Evolutionary conservation across 805 yeast genomes (phyloP).

Genomic region (Candida patagonica): DNA sequence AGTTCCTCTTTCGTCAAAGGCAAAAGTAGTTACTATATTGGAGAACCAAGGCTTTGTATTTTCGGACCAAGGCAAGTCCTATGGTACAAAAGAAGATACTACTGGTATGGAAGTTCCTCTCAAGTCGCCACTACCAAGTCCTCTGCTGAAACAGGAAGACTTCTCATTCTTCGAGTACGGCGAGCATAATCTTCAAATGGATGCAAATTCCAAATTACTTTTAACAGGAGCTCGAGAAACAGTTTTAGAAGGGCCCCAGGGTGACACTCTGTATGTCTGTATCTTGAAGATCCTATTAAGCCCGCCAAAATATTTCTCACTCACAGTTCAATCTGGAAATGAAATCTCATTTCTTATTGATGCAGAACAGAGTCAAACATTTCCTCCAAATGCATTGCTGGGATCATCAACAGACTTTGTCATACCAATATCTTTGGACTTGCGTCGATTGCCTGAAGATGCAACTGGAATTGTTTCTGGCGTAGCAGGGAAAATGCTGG

Average conservation of each 20-base stretch:
- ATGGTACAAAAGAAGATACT: slow-evolving; percentile 21
- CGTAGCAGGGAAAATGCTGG: slow-evolving; percentile 42
- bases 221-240: slow-evolving; percentile 53
- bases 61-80: slow-evolving; percentile 37
- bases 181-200: slow-evolving; percentile 38
- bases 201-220: slow-evolving; percentile 33
- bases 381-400: slow-evolving; percentile 44
- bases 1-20: slow-evolving; percentile 40
- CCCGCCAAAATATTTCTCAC: slow-evolving; percentile 23
- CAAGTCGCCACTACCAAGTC: slow-evolving; percentile 1
- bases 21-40: slow-evolving; percentile 38
- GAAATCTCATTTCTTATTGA: slow-evolving; percentile 26
- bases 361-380: slow-evolving; percentile 13
- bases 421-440: slow-evolving; percentile 48
- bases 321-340: slow-evolving; percentile 22
- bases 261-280: slow-evolving; percentile 22
- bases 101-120: not conserved
- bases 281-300: slow-evolving; percentile 32
- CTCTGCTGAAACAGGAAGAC: slow-evolving; percentile 6
- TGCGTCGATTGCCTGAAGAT: slow-evolving; percentile 45
- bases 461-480: slow-evolving; percentile 62
- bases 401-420: slow-evolving; percentile 51
- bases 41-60: slow-evolving; percentile 36
- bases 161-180: slow-evolving; percentile 17
- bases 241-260: slow-evolving; percentile 33